phyloP scores from a whole-genome alignment of 495 filamentous ascomycete genomes.

The Penicillium paradoxum region DNA sequence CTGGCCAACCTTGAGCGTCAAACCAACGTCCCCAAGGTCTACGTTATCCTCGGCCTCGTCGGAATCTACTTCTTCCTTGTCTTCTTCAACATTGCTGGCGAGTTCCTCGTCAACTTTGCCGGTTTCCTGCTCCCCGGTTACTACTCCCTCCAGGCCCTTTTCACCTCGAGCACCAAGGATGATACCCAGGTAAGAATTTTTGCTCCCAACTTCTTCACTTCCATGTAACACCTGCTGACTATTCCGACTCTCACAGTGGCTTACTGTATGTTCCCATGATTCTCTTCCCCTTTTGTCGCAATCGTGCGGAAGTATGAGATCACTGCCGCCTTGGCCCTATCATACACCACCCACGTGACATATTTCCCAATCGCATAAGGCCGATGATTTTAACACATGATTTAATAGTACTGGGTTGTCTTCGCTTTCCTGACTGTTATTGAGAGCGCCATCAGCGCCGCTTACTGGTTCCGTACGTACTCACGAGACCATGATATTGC shows the following conservation, averaged over 20 bases:
- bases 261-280: conserved; percentile 55
- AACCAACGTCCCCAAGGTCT: conserved; percentile 92
- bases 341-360: conserved; percentile 24
- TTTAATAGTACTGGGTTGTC: conserved; percentile 87
- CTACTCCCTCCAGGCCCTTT: conserved; percentile 89
- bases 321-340: conserved; percentile 10
- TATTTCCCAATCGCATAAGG: background rate
- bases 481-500: background rate
- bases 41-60: conserved; percentile 78
- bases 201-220: conserved; percentile 8
- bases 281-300: background rate
- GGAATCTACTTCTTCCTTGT: conserved; percentile 96
- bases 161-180: conserved; percentile 73
- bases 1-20: conserved; percentile 97
- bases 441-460: conserved; percentile 87
- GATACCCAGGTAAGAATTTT: conserved; percentile 72
- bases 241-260: conserved; percentile 43
- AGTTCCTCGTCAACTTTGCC: conserved; percentile 93
- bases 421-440: conserved; percentile 89
- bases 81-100: conserved; percentile 97
- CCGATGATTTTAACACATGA: conserved; percentile 13
- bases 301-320: conserved; percentile 11
- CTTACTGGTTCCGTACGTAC: conserved; percentile 92
- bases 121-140: conserved; percentile 93
- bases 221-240: conserved; percentile 12